Base-by-base conservation (phyloP, 2,329 filamentous ascomycete species). In the Hypoxylon sp. region DNA sequence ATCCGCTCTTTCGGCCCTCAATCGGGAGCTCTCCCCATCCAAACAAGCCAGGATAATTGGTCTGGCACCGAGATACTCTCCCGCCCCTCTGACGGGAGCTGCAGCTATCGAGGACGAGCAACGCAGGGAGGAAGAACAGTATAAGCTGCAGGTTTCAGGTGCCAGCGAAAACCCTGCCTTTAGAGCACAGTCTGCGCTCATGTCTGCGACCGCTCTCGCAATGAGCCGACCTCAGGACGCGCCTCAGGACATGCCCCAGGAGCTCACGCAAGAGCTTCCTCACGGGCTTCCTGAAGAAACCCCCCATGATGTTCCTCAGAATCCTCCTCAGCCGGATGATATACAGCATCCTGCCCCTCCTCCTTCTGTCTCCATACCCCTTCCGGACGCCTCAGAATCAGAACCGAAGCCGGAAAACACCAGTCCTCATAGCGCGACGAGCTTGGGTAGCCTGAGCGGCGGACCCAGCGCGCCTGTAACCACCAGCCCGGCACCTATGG, bases 161-260 rank as follows among this genome's bases (percentile, higher is more conserved):
- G 78, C 75, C 46, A 84, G 77, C 69, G 81, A 84, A 35, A 83
- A 84, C 50, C 80, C 82, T 17, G 77, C 77, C n/a, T 82, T 83
- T 49, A 79, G 75, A 57, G 81, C 78, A 26, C 73, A 87, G 24
- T 76, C 79, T 18, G 81, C 82, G 17, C 75, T 87, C 43, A 79
- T 86, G 75, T 81, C 83, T 29, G 80, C 79, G 40, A 79, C 75
- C 53, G 77, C 79, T 20, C 74, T 81, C 60, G 77, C 77, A 43
- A 82, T 86, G 76, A 85, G 82, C 70, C 82, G 81, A 57, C 75
- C 82, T n/a, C 75, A 79, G 53, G 83, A 86, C 70, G 79, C 77
- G 60, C 79, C 81, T 17, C 57, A 59, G 42, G 56, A 62, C 20
- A 41, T 35, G 6, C 27, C 48, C 18, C 58, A 58, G 18, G 55